phyloP scores from a whole-genome alignment of 2,329 filamentous ascomycete species.

The Shiraia sp. region DNA sequence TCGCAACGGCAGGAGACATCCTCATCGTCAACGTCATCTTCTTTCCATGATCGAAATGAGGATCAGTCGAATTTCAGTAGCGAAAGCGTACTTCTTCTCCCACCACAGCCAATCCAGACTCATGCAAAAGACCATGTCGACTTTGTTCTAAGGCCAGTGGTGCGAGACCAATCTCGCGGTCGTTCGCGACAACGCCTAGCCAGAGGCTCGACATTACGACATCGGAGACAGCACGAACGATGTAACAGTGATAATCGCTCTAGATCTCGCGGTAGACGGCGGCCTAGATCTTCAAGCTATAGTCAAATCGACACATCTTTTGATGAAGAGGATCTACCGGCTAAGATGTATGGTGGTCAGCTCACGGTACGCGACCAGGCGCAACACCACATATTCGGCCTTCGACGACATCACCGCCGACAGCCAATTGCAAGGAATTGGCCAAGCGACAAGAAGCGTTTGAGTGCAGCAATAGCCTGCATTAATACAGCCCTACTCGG shows the following conservation, averaged over 20 bases:
- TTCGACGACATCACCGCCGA: constrained; percentile 55
- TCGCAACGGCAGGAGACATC: constrained; percentile 5
- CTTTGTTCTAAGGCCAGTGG: constrained; percentile 31
- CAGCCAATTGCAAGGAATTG: constrained; percentile 74
- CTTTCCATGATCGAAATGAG: constrained; percentile 1
- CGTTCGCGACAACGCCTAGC: constrained; percentile 17
- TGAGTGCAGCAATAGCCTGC: constrained; percentile 70
- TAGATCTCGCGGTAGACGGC: constrained; percentile 7
- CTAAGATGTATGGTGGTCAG: constrained; percentile 18
- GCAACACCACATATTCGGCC: constrained; percentile 45
- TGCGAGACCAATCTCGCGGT: constrained; percentile 29
- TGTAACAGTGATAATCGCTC: constrained; percentile 10
- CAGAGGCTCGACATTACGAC: constrained; percentile 2
- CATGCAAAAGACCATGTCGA: constrained; percentile 35
- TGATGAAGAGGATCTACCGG: constrained; percentile 19
- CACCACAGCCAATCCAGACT: constrained; percentile 22
- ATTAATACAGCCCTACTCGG: constrained; percentile 74
- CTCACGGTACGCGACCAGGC: constrained; percentile 27
- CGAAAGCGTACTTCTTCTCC: constrained; percentile 26
- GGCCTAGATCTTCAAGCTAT: constrained; percentile 12
- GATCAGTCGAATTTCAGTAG: constrained; percentile 19
- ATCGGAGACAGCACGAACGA: constrained; percentile 15
- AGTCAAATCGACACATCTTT: constrained; percentile 19
- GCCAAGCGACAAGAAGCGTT: constrained; percentile 68
- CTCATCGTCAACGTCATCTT: constrained; percentile 14